Evolutionary conservation across 2,329 filamentous ascomycete species (phyloP), one percentile per base, ranked within the genome.

Genomic region (Cladorrhinum sp.): DNA sequence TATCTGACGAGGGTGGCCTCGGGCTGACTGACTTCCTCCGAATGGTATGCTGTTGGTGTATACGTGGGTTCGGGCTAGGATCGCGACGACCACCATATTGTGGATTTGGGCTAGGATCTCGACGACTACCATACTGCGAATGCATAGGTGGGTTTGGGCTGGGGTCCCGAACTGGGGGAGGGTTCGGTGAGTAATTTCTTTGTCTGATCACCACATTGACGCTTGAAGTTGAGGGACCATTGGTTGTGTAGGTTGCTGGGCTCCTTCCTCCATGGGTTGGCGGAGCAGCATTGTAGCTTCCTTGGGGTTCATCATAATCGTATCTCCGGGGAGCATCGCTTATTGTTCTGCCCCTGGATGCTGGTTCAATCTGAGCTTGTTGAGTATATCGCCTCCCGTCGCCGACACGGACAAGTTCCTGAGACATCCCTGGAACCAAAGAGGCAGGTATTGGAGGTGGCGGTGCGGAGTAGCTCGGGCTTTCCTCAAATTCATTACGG

Each of bases 11-110:
- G 21, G 72, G 82, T 64, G 89, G 89, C 1, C 84, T 83, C 2
- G 90, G 88, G 67, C 89, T 92, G 30, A 92, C 84, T 1, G 89
- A 92, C 72, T 93, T 93, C 57, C 90, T 85, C 62, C 77, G 80
- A 63, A 86, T 85, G 33, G 82, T 84, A 64, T 83, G 67, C 5
- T 65, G 66, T 4, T 58, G 58, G 12, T 57, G 63, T 21, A 46
- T 46, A 1, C 61, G 62, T 26, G 61, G 65, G 77, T 57, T 57
- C 20, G 54, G 54, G 26, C 54, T 57, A 21, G 54, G 36, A n/a
- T 57, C 54, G 10, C 42, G 42, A 21, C 77, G 80, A 63, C 86
- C 85, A 33, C 82, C 84, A 64, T 83, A 66, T 4, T 65, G 66
- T 26, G 61, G 65, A 77, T 48, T 49, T 20, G 54, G 54, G 42